Percentiles rank a stretch among this genome's conserved stretches.
Conservation (phyloP, 345 rosid species). For the Reutealis trisperma region DNA sequence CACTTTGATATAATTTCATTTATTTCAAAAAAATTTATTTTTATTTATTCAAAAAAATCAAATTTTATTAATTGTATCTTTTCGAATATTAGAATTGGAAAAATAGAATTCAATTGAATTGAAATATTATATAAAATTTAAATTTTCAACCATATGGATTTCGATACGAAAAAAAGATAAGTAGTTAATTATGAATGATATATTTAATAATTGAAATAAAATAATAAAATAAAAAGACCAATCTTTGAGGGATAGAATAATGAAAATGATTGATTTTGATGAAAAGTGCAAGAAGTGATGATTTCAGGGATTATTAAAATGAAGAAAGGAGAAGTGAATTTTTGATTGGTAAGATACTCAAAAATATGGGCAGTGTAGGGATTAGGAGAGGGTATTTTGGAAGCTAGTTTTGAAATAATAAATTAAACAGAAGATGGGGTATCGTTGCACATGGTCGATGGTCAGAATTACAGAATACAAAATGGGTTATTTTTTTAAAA, state of each 20-base stretch:
- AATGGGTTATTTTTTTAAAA: constrained; percentile 6
- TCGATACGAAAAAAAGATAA: too few relatives aligned
- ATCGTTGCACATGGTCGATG: constrained; percentile 54
- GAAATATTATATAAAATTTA: too few relatives aligned
- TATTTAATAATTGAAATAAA: too few relatives aligned
- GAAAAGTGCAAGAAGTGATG: neutral
- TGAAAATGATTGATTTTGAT: constrained; percentile 19
- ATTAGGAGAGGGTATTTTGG: constrained; percentile 35
- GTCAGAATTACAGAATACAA: constrained; percentile 31
- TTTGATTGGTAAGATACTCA: neutral
- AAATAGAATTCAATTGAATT: too few relatives aligned
- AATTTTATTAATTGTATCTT: too few relatives aligned
- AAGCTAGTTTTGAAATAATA: constrained; percentile 20
- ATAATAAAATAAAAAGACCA: too few relatives aligned
- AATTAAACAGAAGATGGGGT: constrained; percentile 33
- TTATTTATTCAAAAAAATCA: too few relatives aligned
- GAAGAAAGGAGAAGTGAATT: constrained; percentile 1
- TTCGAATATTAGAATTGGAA: too few relatives aligned
- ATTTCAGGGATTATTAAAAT: neutral
- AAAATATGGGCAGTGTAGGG: constrained; percentile 9
- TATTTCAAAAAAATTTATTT: too few relatives aligned
- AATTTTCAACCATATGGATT: too few relatives aligned
- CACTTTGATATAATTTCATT: too few relatives aligned
- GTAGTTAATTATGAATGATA: too few relatives aligned
- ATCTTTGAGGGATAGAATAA: neutral